Evolutionary conservation across 164 flowering plant genomes (phyloP), one percentile per base, ranked within the genome.

Genomic region (Cinnamomum chago): DNA sequence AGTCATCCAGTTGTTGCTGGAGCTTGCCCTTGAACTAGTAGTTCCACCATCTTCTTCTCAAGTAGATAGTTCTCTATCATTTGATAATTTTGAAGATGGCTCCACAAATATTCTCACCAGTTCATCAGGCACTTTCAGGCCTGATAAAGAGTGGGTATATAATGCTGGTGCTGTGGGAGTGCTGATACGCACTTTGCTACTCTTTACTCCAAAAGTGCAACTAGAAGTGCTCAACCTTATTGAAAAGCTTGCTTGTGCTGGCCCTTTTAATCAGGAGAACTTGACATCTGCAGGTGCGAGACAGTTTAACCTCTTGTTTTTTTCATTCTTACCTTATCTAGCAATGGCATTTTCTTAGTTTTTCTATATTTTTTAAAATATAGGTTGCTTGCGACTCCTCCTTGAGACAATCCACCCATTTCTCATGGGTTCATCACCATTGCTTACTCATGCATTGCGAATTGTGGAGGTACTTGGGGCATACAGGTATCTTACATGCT

Each of bases 391-490:
- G 80, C 97, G 91, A 81, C 97, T 95, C 79, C 79, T 95, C 2
- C 78, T 95, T 79, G 98, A 95, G 83, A 90, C 76, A 30, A 87
- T 95, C 70, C 87, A 87, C 55, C 98, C 99, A 35, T 92, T 93
- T 81, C 88, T 95, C 69, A 77, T 77, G 33, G 87, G 93, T 23
- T 89, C 97, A 66, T 95, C 98, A 10, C 89, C 97, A 25, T 73
- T 95, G 72, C 91, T 92, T 70, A 81, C 81, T 28, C 86, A 91
- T 82, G 88, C 92, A 52, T 77, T 95, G 82, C 86, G 86, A 83
- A 89, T 92, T 78, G 95, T 95, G 82, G 95, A 93, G 83, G 90
- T 87, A 82, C 97, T 95, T 77, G 99, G 99, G 69, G 89, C 99
- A 50, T 91, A 91, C 76, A 91, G 99, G 99, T 95, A 64, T 7